These are phyloP conservation scores for Isabelozyma heimii DNA, from an alignment of 805 yeast species.

Conservation along the genomic window DNA sequence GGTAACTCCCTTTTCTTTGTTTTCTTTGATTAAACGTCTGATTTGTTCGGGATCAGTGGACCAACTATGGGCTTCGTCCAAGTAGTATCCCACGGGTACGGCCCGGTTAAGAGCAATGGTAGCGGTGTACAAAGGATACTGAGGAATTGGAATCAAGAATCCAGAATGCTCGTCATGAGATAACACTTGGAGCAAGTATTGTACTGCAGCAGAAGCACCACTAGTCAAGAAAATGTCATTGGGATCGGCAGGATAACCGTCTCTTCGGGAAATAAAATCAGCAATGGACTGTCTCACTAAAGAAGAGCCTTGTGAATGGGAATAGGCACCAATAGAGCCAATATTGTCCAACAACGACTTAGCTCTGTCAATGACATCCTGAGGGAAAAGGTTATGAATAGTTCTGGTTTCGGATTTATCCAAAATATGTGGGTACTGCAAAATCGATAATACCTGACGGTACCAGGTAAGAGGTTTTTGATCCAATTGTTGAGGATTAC, in stretches of 20 bases:
- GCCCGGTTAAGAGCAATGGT: conserved; percentile 81
- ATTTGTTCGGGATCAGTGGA: conserved; percentile 70
- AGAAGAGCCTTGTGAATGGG: conserved; percentile 85
- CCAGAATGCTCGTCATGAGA: conserved; percentile 70
- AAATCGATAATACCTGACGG: conserved; percentile 80
- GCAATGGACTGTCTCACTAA: conserved; percentile 77
- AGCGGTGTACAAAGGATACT: conserved; percentile 97
- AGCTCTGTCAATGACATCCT: conserved; percentile 78
- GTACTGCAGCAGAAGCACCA: conserved; percentile 96
- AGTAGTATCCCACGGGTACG: conserved; percentile 79
- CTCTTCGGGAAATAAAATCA: conserved; percentile 73
- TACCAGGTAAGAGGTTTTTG: conserved; percentile 95
- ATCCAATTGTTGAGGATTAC: conserved; percentile 96
- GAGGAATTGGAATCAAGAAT: conserved; percentile 93
- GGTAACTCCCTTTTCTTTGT: conserved; percentile 49
- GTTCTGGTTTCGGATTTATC: conserved; percentile 22
- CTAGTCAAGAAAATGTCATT: conserved; percentile 79
- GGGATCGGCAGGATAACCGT: conserved; percentile 63
- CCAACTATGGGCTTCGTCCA: conserved; percentile 84
- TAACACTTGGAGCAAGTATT: conserved; percentile 67
- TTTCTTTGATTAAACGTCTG: conserved; percentile 48
- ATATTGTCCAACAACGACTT: conserved; percentile 52
- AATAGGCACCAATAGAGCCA: conserved; percentile 92
- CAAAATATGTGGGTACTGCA: conserved; percentile 80
- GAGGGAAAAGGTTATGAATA: conserved; percentile 41